A percentile compares a stretch with the other conserved stretches of the same genome.
Conservation (phyloP, 2,329 filamentous ascomycete genomes). For the Aspergillus ochraceus region DNA sequence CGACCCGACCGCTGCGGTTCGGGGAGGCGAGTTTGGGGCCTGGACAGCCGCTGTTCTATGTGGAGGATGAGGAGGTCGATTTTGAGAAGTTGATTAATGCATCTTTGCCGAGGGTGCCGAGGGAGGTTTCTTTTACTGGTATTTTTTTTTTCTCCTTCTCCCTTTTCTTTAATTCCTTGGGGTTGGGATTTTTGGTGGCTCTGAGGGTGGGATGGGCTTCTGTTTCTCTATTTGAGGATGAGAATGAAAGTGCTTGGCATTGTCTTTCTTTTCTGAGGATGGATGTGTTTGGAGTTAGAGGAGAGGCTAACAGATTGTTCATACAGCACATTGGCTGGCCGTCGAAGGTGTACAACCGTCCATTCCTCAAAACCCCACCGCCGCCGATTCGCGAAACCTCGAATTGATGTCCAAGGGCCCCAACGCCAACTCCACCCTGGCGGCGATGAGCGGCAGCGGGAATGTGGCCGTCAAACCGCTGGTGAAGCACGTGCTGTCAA, state of each 20-base stretch:
- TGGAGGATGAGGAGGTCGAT: constrained; percentile 97
- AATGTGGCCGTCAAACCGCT: constrained; percentile 81
- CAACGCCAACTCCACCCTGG: constrained; percentile 80
- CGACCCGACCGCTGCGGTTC: constrained; percentile 81
- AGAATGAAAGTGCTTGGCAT: too few relatives aligned
- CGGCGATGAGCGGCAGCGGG: constrained; percentile 79
- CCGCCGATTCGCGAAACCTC: constrained; percentile 76
- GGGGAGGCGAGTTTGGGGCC: constrained; percentile 92
- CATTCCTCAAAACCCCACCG: constrained; percentile 93
- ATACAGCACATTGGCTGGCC: constrained; percentile 87
- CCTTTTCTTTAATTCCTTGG: too few relatives aligned
- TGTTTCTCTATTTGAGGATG: too few relatives aligned
- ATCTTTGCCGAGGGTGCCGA: constrained; percentile 87
- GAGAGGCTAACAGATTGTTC: constrained; percentile 6
- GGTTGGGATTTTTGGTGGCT: too few relatives aligned
- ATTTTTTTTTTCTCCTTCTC: constrained; percentile 26
- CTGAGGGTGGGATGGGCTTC: too few relatives aligned
- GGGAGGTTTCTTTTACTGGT: constrained; percentile 92
- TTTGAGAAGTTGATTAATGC: constrained; percentile 99
- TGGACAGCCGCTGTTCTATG: constrained; percentile 92
- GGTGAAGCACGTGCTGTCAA: constrained; percentile 93
- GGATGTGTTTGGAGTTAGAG: not conserved
- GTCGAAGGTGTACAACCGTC: constrained; percentile 96
- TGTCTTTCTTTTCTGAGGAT: too few relatives aligned
- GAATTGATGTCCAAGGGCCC: constrained; percentile 88